phyloP scores from a whole-genome alignment of 805 yeast species.

The Brettanomyces sp. region DNA sequence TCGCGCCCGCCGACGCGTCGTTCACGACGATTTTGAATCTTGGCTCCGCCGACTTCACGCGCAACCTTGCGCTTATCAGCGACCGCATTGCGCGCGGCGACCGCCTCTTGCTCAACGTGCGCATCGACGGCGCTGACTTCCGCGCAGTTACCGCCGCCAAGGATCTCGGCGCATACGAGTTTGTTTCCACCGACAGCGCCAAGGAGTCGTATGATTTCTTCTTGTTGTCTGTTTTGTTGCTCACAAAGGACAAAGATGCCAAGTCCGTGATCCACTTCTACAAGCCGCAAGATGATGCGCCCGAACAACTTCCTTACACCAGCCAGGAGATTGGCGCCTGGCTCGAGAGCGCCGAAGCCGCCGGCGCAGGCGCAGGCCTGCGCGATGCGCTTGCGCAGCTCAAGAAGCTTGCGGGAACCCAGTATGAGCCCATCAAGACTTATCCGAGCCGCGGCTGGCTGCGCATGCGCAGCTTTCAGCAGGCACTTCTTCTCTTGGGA shows the following conservation, averaged over 20 bases:
- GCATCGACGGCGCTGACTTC: conserved; percentile 46
- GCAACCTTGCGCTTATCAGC: conserved; percentile 49
- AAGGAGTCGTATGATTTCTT: conserved; percentile 46
- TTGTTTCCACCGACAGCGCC: conserved; percentile 52
- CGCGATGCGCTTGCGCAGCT: neutral
- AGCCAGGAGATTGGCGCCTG: neutral
- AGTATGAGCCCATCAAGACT: too few species aligned
- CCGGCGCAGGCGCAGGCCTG: neutral
- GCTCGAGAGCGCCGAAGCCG: neutral
- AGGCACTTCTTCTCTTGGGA: conserved; percentile 58
- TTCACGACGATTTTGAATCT: conserved; percentile 38
- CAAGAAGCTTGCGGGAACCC: too few species aligned
- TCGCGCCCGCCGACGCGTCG: conserved; percentile 8
- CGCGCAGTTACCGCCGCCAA: conserved; percentile 63
- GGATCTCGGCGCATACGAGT: conserved; percentile 53
- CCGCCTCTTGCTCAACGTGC: conserved; percentile 49
- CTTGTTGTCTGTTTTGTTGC: conserved; percentile 48
- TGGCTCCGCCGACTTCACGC: conserved; percentile 43
- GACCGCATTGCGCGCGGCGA: conserved; percentile 12
- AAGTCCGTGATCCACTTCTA: conserved; percentile 70
- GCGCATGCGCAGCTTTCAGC: neutral
- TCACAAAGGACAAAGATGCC: conserved; percentile 28
- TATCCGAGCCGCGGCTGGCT: too few species aligned
- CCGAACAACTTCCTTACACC: too few species aligned
- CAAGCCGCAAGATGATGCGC: conserved; percentile 10